These are phyloP conservation scores for Aspergillus novoparasiticus DNA, from an alignment of 2,329 filamentous ascomycete genomes.

Conservation along the genomic window DNA sequence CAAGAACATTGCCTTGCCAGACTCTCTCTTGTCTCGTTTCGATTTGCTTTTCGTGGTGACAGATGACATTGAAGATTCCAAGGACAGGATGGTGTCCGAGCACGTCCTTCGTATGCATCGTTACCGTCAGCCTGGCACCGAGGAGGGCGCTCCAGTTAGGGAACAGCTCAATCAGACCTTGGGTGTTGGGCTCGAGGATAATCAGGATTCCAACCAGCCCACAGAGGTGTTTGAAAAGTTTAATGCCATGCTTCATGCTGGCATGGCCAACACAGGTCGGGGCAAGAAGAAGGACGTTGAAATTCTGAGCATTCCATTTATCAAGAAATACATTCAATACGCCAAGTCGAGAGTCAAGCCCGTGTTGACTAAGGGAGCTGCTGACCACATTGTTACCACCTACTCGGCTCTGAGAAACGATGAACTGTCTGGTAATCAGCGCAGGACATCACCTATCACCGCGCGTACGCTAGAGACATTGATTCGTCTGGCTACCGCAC, in stretches of 20 bases:
- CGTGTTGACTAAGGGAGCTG: conserved; percentile 84
- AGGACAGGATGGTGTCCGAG: conserved; percentile 89
- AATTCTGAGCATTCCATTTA: conserved; percentile 92
- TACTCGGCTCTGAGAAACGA: conserved; percentile 95
- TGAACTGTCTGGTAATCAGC: conserved; percentile 90
- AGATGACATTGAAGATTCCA: conserved; percentile 93
- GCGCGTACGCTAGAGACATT: conserved; percentile 96
- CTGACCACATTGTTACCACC: conserved; percentile 85
- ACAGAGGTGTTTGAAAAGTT: conserved; percentile 96
- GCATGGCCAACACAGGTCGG: conserved; percentile 77
- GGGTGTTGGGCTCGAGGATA: conserved; percentile 80
- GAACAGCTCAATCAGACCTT: conserved; percentile 83
- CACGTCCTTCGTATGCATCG: conserved; percentile 97
- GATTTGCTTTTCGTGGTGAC: conserved; percentile 97
- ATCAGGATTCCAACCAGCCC: conserved; percentile 69
- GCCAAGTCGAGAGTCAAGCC: conserved; percentile 91
- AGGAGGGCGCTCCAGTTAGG: conserved; percentile 91
- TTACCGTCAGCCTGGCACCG: conserved; percentile 87
- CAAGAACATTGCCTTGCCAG: conserved; percentile 95
- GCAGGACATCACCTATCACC: conserved; percentile 91
- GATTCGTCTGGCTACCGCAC: conserved; percentile 95
- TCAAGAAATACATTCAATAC: conserved; percentile 99
- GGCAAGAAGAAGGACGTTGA: conserved; percentile 77
- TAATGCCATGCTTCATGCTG: conserved; percentile 92
- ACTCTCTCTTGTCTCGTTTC: conserved; percentile 96